Evolutionary conservation across 495 filamentous ascomycete species (phyloP).

Genomic region (Saxophila tyrrhenica): DNA sequence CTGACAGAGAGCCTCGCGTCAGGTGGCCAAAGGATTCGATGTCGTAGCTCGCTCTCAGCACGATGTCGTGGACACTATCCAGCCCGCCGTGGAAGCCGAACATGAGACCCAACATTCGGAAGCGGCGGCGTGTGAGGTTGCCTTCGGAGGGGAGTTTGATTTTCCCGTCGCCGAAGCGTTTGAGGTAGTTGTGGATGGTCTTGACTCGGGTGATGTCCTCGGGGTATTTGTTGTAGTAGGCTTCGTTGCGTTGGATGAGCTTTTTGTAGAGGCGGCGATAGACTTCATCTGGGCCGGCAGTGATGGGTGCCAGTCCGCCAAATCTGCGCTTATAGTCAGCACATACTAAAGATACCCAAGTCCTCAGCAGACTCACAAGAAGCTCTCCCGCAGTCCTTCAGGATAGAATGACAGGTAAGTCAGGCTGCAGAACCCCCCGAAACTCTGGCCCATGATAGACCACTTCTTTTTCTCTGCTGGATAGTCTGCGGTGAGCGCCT

Average conservation of each 20-base stretch:
- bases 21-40: conserved; percentile 60
- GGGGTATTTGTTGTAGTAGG: conserved; percentile 76
- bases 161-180: conserved; percentile 47
- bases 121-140: conserved; percentile 52
- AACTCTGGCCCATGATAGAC: conserved; percentile 76
- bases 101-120: conserved; percentile 61
- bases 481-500: conserved; percentile 56
- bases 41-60: conserved; percentile 57
- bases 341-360: too few species aligned
- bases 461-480: conserved; percentile 65
- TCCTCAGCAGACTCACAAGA: conserved; percentile 32
- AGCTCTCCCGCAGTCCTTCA: conserved; percentile 67
- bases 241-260: conserved; percentile 52
- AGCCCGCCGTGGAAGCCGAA: conserved; percentile 60
- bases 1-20: conserved; percentile 54
- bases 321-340: too few species aligned
- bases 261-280: conserved; percentile 62
- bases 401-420: conserved; percentile 76
- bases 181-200: conserved; percentile 40
- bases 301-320: conserved; percentile 71
- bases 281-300: conserved; percentile 58
- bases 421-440: conserved; percentile 74
- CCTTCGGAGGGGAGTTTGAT: conserved; percentile 56
- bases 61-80: conserved; percentile 38
- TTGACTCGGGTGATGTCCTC: conserved; percentile 67